Evolutionary conservation across 768 basidiomycete species (phyloP).

Genomic region (Lactifluus hygrophoroides): DNA sequence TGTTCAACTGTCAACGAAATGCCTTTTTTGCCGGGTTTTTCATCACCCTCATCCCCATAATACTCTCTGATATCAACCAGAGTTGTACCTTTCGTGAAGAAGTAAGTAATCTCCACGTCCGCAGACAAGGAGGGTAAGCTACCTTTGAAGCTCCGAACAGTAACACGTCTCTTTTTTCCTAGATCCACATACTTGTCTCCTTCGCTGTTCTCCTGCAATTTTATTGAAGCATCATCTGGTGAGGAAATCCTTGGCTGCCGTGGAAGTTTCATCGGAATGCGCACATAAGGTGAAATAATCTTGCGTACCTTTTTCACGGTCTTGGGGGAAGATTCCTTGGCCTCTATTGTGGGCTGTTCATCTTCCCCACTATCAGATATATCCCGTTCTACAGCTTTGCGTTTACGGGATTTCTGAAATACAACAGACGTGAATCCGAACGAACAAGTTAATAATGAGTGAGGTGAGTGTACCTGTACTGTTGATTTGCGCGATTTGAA

Average conservation of each 20-base stretch:
- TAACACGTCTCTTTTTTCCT: constrained; percentile 63
- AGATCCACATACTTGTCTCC: constrained; percentile 53
- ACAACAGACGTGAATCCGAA: background rate
- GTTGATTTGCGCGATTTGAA: background rate
- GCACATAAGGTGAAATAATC: background rate
- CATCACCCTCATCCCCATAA: constrained; percentile 43
- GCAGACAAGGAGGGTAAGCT: constrained; percentile 19
- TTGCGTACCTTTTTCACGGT: constrained; percentile 14
- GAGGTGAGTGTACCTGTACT: background rate
- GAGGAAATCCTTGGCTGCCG: constrained; percentile 3
- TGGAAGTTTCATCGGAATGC: too few relatives aligned
- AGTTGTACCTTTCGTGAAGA: constrained; percentile 36
- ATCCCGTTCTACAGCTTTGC: background rate
- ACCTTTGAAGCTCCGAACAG: constrained; percentile 46
- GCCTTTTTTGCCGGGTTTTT: constrained; percentile 78
- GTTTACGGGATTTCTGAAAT: constrained; percentile 8
- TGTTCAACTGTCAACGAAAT: constrained; percentile 60
- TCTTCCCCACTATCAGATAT: background rate
- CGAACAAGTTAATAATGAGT: background rate
- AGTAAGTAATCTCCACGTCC: background rate
- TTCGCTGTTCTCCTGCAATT: constrained; percentile 24
- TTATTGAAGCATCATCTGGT: background rate
- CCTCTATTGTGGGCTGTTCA: background rate
- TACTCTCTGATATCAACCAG: constrained; percentile 71
- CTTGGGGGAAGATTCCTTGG: background rate